These are phyloP conservation scores for Guillardia theta DNA, from an alignment of 78 protist species.

Conservation along the genomic window DNA sequence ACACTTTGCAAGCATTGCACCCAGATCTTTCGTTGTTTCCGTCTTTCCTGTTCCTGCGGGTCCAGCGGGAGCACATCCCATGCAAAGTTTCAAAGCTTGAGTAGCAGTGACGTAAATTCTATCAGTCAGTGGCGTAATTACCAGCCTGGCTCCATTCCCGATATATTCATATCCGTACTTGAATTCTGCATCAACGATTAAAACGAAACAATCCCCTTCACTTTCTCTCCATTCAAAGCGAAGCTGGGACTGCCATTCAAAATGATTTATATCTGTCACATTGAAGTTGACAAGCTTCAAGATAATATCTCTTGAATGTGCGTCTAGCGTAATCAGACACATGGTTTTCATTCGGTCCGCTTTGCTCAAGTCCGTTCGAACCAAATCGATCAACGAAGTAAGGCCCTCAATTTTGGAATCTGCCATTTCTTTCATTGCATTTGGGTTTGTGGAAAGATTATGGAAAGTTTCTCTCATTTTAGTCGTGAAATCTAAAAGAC, in stretches of 20 bases:
- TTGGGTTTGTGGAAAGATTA: background rate
- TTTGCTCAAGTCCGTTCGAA: slow-evolving; percentile 52
- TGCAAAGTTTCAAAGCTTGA: slow-evolving; percentile 52
- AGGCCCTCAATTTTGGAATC: background rate
- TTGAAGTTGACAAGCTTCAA: background rate
- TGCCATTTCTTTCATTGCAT: background rate
- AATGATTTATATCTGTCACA: slow-evolving; percentile 5
- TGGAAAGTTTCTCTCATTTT: background rate
- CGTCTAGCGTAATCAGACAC: slow-evolving; percentile 59
- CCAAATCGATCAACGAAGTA: background rate
- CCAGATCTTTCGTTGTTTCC: slow-evolving; percentile 71
- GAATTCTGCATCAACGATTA: slow-evolving; percentile 14
- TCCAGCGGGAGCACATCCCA: slow-evolving; percentile 75
- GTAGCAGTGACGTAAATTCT: slow-evolving; percentile 51
- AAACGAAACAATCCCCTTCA: background rate
- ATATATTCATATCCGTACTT: slow-evolving; percentile 61
- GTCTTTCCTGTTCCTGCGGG: slow-evolving; percentile 86
- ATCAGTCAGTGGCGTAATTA: slow-evolving; percentile 61
- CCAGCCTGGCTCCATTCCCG: slow-evolving; percentile 55
- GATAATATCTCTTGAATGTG: slow-evolving; percentile 53
- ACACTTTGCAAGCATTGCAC: slow-evolving; percentile 37
- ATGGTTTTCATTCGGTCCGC: slow-evolving; percentile 62
- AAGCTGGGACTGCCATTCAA: slow-evolving; percentile 60
- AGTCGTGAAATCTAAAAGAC: slow-evolving; percentile 45
- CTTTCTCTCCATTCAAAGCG: slow-evolving; percentile 19